Percentiles rank a stretch among this genome's conserved stretches.
These are phyloP conservation scores for Entoloma clypeatum DNA, from an alignment of 1,284 basidiomycete species.

Conservation along the genomic window DNA sequence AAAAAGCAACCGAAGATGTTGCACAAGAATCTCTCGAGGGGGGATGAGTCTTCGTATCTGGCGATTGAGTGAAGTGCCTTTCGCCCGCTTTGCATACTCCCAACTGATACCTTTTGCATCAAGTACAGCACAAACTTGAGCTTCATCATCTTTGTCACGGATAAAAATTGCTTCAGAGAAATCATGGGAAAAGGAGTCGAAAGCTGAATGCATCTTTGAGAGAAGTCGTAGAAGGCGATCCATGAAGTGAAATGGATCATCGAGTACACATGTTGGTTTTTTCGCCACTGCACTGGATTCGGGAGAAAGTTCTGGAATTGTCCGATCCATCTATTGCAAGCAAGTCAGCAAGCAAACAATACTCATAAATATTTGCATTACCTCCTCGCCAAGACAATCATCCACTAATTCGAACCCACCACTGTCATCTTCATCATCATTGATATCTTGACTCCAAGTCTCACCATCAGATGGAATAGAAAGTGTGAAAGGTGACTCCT, in stretches of 20 bases:
- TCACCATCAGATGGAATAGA: slow-evolving; percentile 3
- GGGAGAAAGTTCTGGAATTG: slow-evolving; percentile 1
- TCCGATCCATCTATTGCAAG: background rate
- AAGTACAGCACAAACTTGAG: slow-evolving; percentile 4
- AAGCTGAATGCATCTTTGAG: slow-evolving; percentile 6
- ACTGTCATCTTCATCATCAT: slow-evolving; percentile 1
- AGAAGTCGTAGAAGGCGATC: slow-evolving; percentile 6
- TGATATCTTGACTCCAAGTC: slow-evolving; percentile 1
- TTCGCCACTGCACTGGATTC: background rate
- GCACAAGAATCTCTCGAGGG: background rate
- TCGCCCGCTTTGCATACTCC: background rate
- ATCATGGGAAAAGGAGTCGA: slow-evolving; percentile 7
- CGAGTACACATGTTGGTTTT: background rate
- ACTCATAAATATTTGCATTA: background rate
- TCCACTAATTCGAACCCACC: slow-evolving; percentile 1
- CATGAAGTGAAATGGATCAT: slow-evolving; percentile 7
- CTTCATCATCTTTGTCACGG: slow-evolving; percentile 8
- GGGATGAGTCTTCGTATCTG: slow-evolving; percentile 1
- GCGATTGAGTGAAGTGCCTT: background rate
- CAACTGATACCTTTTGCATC: slow-evolving; percentile 1
- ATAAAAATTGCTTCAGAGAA: slow-evolving; percentile 9
- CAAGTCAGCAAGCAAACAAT: background rate
- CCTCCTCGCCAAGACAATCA: slow-evolving; percentile 1
- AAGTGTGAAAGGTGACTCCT: slow-evolving; percentile 3
- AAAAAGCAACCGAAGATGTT: slow-evolving; percentile 4